Evolutionary conservation across 306 rosid species (phyloP).

Genomic region (Cicer yamashitae): DNA sequence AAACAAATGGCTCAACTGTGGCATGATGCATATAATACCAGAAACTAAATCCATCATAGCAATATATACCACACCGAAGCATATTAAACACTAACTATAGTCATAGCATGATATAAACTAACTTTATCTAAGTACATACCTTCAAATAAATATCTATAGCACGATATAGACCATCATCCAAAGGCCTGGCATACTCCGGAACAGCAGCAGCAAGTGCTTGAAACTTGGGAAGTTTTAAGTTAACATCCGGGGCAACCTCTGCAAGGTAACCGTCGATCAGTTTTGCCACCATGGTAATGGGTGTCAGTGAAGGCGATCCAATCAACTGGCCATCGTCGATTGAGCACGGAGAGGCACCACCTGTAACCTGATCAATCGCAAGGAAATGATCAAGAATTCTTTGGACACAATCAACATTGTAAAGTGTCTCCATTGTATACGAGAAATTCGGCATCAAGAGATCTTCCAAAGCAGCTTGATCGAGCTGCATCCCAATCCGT

Average conservation of each 20-base stretch:
- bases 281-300: conserved; percentile 93
- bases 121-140: conserved; percentile 55
- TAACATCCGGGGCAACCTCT: conserved; percentile 98
- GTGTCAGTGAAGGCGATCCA: conserved; percentile 92
- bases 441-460: conserved; percentile 96
- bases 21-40: conserved; percentile 15
- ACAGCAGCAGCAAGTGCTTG: conserved; percentile 93
- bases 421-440: conserved; percentile 93
- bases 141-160: conserved; percentile 92
- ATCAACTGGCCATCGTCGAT: conserved; percentile 83
- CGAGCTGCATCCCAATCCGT: conserved; percentile 90
- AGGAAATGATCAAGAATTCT: conserved; percentile 90
- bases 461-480: conserved; percentile 93
- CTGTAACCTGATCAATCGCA: conserved; percentile 75
- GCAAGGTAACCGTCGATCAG: conserved; percentile 96
- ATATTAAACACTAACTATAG: background rate
- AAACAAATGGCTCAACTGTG: conserved; percentile 1
- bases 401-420: conserved; percentile 93
- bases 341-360: conserved; percentile 82
- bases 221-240: conserved; percentile 87
- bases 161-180: conserved; percentile 97
- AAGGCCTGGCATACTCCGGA: conserved; percentile 94
- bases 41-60: background rate
- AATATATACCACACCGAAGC: background rate
- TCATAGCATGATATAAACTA: conserved; percentile 12